Evolutionary conservation across 768 basidiomycete species (phyloP), one percentile per base, ranked within the genome.

Genomic region (Russula earlei): DNA sequence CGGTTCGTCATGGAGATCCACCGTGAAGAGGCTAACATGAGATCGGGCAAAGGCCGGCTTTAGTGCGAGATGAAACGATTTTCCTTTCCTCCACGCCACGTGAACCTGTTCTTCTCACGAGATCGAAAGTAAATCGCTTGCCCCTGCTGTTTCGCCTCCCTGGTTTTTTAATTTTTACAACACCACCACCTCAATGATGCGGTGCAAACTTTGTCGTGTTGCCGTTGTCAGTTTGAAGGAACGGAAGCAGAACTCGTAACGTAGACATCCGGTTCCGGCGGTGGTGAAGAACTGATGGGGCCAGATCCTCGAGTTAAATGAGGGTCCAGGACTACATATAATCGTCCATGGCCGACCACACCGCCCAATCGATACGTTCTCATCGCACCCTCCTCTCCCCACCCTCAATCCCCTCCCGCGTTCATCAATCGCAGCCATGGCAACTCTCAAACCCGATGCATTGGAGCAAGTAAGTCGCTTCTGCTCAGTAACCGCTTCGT

Each of bases 211-310:
- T 48, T n/a, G 11, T 41, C 10, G 12, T 43, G 2, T 33, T 37
- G 34, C 37, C 50, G 37, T 41, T n/a, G n/a, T 11, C 25, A 2
- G 47, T 27, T 36, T 48, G 56, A 42, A 48, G 34, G 41, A 49
- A 58, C 57, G 57, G 57, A 54, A 54, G 47, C 8, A 54, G 52
- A 44, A 49, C 34, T 38, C 47, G 31, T 58, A 58, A 54, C 57
- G 52, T 54, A 58, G 46, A 37, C n/a, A 15, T 14, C 57, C 57
- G 47, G 36, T 20, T 44, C 57, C 52, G 57, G 56, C 31, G 46
- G 52, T 54, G 52, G 54, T 58, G 56, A 56, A 54, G 52, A 58
- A 58, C 46, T 45, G 57, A 58, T 58, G 51, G 56, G n/a, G 7
- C 52, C 41, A 54, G 52, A 54, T 54, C 47, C n/a, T 36, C n/a